Percentiles rank a stretch among this genome's conserved stretches.
These are phyloP conservation scores for Volvox carteri DNA, from an alignment of 163 green algal species.

Conservation along the genomic window DNA sequence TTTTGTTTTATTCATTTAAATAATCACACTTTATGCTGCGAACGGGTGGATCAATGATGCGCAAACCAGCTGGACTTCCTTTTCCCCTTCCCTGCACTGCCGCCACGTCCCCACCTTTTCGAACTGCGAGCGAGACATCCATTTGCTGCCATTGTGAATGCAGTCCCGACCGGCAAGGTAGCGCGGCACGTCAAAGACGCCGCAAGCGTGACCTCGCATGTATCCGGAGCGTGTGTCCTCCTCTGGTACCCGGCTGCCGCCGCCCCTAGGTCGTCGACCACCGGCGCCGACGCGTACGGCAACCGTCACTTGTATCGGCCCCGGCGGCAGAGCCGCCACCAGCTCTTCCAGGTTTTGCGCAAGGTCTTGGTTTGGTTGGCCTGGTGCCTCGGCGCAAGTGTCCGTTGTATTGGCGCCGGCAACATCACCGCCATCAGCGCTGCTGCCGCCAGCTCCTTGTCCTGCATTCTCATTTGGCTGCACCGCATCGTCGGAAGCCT, in stretches of 20 bases:
- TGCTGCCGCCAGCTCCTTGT: background rate
- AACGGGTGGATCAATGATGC: no score
- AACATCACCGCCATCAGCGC: background rate
- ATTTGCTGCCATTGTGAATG: conserved; percentile 4
- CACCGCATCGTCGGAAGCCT: background rate
- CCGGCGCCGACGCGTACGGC: background rate
- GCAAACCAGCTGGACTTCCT: no score
- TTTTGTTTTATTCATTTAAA: no score
- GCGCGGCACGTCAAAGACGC: conserved; percentile 7
- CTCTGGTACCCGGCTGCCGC: background rate
- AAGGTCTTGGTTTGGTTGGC: background rate
- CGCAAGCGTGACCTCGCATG: background rate
- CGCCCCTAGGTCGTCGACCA: background rate
- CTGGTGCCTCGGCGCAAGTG: background rate
- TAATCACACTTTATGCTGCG: no score
- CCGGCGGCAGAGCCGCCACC: background rate
- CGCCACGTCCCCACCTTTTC: conserved; percentile 48
- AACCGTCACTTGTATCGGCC: conserved; percentile 15
- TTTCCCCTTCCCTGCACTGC: no score
- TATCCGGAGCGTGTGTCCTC: background rate
- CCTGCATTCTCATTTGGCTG: background rate
- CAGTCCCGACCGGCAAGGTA: conserved; percentile 29
- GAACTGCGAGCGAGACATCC: conserved; percentile 8
- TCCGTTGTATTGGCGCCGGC: background rate
- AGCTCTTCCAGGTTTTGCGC: conserved; percentile 5